Conservation (phyloP, 441 rosid genomes). For the Euphorbia celastroides region DNA sequence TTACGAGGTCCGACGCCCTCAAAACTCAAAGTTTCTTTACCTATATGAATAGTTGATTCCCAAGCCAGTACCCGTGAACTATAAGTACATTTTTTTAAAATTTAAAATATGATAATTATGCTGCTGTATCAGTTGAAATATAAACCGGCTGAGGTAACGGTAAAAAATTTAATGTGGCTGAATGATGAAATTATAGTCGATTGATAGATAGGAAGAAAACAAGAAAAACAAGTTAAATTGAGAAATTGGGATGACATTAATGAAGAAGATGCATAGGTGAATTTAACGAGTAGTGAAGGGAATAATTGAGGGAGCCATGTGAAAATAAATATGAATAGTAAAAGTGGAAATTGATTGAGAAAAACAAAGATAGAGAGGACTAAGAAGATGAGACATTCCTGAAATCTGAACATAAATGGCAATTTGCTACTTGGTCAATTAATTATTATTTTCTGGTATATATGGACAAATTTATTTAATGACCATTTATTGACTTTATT, state of each 20-base stretch:
- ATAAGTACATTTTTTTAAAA: no score
- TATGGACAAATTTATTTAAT: not conserved
- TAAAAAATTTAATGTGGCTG: no score
- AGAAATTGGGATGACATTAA: conserved; percentile 7
- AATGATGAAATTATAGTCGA: no score
- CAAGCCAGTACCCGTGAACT: no score
- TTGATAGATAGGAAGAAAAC: conserved; percentile 8
- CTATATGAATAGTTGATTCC: no score
- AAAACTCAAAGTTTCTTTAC: no score
- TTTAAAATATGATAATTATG: no score
- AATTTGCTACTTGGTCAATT: not conserved
- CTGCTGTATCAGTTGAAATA: no score
- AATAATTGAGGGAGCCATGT: conserved; percentile 10
- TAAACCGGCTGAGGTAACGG: no score
- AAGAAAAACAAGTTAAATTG: conserved; percentile 9
- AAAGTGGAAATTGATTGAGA: conserved; percentile 1
- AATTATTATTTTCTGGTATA: not conserved
- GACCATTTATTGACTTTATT: not conserved
- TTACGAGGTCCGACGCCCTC: no score
- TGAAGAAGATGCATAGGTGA: not conserved
- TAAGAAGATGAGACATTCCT: conserved; percentile 16
- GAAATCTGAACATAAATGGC: conserved; percentile 7
- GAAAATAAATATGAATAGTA: not conserved
- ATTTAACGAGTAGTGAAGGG: not conserved
- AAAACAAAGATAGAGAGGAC: conserved; percentile 1